A percentile compares a stretch with the other conserved stretches of the same genome.
These are phyloP conservation scores for Cyclotella atomus DNA, from an alignment of 108 stramenopile species.

Conservation along the genomic window DNA sequence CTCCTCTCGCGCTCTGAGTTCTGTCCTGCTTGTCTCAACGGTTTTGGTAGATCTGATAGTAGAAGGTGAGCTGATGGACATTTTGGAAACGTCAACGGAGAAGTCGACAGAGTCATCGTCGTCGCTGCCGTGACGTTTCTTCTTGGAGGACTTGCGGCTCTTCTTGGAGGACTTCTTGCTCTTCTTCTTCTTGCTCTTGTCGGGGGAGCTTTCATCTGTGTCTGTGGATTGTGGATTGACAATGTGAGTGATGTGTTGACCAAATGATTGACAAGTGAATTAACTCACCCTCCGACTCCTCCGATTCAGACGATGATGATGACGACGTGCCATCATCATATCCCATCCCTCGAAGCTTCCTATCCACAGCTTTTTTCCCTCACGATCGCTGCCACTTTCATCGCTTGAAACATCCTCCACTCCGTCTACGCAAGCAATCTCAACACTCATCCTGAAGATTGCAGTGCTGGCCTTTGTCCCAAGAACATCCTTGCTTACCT, in stretches of 20 bases:
- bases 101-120: not conserved
- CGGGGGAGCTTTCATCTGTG: not conserved
- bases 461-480: not conserved
- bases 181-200: not conserved
- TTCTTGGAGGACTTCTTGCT: not conserved
- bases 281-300: not conserved
- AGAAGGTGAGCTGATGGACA: too few species aligned
- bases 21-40: not conserved
- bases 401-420: not conserved
- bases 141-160: too few species aligned
- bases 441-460: not conserved
- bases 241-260: not conserved
- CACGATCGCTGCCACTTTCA: not conserved
- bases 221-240: not conserved
- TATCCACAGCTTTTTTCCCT: not conserved
- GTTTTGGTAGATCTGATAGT: too few species aligned
- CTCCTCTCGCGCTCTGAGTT: not conserved
- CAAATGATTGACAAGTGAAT: not conserved
- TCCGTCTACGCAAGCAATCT: not conserved
- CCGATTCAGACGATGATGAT: not conserved
- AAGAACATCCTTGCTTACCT: not conserved
- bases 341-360: not conserved
- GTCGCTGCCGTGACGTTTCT: not conserved
- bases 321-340: not conserved
- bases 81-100: not conserved